These are phyloP conservation scores for Sporothrix protearum DNA, from an alignment of 2,329 filamentous ascomycete genomes.

Conservation along the genomic window DNA sequence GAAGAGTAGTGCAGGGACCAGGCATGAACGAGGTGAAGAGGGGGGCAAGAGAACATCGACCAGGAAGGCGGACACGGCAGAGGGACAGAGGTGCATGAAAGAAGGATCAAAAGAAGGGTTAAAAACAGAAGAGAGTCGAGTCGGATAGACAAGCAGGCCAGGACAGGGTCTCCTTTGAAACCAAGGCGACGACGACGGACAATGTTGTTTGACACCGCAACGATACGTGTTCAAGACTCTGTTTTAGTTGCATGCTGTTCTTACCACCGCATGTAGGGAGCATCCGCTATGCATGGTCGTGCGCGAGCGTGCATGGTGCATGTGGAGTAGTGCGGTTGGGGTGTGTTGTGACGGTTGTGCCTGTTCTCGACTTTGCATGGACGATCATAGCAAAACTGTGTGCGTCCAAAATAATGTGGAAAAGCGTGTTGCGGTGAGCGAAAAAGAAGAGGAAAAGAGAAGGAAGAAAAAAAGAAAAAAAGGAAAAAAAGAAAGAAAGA, in stretches of 20 bases:
- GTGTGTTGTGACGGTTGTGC: neutral
- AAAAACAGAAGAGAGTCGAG: neutral
- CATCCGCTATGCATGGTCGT: neutral
- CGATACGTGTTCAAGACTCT: neutral
- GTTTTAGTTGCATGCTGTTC: neutral
- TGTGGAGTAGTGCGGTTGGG: neutral
- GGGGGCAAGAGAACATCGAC: neutral
- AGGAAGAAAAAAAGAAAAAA: too few relatives aligned
- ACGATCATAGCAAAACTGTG: neutral
- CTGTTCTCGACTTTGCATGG: neutral
- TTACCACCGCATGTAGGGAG: neutral
- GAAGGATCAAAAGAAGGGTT: too few relatives aligned
- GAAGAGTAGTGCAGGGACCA: neutral
- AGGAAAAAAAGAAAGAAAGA: too few relatives aligned
- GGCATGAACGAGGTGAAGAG: neutral
- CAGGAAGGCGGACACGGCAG: neutral
- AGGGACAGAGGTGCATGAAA: neutral
- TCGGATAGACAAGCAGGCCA: neutral
- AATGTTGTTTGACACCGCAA: neutral
- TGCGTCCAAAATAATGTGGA: too few relatives aligned
- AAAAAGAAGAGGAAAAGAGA: too few relatives aligned
- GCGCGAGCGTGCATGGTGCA: neutral
- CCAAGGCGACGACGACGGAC: neutral
- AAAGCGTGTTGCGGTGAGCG: too few relatives aligned
- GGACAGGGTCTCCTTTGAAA: neutral